phyloP scores from a whole-genome alignment of 2,329 filamentous ascomycete genomes.

The Paraphoma chrysanthemicola region DNA sequence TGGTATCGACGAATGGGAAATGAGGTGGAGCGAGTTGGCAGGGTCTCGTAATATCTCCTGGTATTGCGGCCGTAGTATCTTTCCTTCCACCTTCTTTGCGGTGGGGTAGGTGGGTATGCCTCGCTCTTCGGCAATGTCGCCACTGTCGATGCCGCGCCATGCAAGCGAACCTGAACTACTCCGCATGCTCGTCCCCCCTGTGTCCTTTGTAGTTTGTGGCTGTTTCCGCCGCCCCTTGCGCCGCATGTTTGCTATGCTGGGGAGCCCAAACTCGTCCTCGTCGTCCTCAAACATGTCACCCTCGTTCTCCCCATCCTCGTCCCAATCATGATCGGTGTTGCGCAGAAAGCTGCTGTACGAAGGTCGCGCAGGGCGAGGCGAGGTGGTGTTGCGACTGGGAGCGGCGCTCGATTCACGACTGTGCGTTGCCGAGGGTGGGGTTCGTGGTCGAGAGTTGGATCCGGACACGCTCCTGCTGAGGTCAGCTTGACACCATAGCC shows the following conservation, averaged over 20 bases:
- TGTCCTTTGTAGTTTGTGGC: constrained; percentile 54
- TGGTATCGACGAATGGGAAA: constrained; percentile 81
- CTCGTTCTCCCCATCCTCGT: constrained; percentile 69
- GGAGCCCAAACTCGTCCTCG: constrained; percentile 93
- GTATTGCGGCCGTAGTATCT: constrained; percentile 95
- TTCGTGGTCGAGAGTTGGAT: constrained; percentile 72
- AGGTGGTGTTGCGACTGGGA: constrained; percentile 62
- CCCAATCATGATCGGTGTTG: constrained; percentile 84
- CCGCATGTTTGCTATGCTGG: constrained; percentile 90
- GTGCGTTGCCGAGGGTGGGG: constrained; percentile 71
- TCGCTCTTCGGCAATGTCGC: constrained; percentile 91
- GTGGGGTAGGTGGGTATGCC: constrained; percentile 83
- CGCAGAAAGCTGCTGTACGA: constrained; percentile 83
- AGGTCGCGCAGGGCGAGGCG: constrained; percentile 67
- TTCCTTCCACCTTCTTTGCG: constrained; percentile 88
- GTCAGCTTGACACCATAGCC: constrained; percentile 16
- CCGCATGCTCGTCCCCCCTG: constrained; percentile 40
- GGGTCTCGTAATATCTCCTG: constrained; percentile 89
- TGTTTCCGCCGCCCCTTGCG: constrained; percentile 65
- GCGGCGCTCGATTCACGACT: constrained; percentile 65
- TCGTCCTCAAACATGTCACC: constrained; percentile 83
- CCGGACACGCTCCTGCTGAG: constrained; percentile 64
- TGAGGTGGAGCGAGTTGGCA: constrained; percentile 92
- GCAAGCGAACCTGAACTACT: constrained; percentile 32
- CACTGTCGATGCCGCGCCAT: constrained; percentile 77